Conservation (phyloP, 108 stramenopile genomes). For the Pseudonitzschia multistriata region DNA sequence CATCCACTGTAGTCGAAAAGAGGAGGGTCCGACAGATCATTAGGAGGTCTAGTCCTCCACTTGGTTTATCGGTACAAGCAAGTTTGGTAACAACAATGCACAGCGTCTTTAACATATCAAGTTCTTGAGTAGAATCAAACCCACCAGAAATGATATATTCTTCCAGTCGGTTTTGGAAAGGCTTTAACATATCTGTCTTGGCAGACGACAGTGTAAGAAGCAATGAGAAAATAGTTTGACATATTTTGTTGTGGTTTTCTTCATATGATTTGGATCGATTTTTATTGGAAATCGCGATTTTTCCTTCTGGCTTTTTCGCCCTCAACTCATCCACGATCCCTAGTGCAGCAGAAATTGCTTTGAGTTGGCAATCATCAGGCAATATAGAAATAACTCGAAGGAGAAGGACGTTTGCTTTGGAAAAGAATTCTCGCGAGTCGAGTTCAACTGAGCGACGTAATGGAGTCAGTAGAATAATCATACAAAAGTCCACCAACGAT, state of each 20-base stretch:
- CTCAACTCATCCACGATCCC: background rate
- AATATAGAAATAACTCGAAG: background rate
- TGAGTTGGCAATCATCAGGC: background rate
- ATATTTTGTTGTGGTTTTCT: background rate
- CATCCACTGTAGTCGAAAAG: background rate
- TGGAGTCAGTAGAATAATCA: constrained; percentile 7
- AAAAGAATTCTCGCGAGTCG: background rate
- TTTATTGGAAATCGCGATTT: background rate
- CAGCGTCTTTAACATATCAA: background rate
- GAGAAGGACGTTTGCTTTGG: background rate
- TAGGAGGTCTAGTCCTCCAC: background rate
- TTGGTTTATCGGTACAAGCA: background rate
- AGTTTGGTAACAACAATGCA: constrained; percentile 9
- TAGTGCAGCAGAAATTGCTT: constrained; percentile 1
- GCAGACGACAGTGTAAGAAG: background rate
- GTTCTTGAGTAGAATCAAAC: background rate
- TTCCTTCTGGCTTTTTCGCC: background rate
- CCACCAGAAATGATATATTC: background rate
- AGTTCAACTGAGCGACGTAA: background rate
- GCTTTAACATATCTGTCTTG: background rate
- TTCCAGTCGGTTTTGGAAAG: background rate
- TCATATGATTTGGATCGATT: background rate
- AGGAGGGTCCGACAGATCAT: constrained; percentile 5
- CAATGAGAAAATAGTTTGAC: background rate
- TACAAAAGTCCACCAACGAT: background rate